Base-by-base conservation (phyloP, 2,329 filamentous ascomycete species). In the Proliferodiscus dingleyae region DNA sequence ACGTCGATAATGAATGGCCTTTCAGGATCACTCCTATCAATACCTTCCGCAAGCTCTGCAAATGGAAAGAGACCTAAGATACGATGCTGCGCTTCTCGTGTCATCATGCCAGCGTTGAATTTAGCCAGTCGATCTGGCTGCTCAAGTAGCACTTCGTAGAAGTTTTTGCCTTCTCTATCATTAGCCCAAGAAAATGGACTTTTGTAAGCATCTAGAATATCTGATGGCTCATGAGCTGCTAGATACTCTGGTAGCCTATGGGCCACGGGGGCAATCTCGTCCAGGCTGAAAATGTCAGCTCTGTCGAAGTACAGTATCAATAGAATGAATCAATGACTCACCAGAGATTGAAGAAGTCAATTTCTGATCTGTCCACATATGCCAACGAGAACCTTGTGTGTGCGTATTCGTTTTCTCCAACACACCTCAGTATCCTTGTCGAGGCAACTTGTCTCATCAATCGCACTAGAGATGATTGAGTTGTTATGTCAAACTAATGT, bases 381-480 rank as follows among this genome's bases (percentile, higher is more conserved):
- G 54, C 61, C 10, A 62, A 45, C 9, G 61, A 63, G 34, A 54
- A 56, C 1, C 45, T 43, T 3, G 58, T 64, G 39, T 65, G 62
- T 4, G 54, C 48, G 42, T 60, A 64, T 22, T 47, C 50, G 38
- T 61, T 52, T n/a, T 57, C 55, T 2, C 49, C 53, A 22, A 55
- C 47, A 43, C 61, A 53, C 8, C 56, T 49, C 29, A 61, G 54
- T 22, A 64, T 61, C 44, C 60, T 55, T 13, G 53, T 60, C 3
- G 56, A 56, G n/a, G 56, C 60, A 24, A 62, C 46, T 29, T 61
- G 52, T 29, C 60, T 49, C 57, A 64, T 61, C 36, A 59, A 50
- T 15, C 58, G 56, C 15, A 47, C 60, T 62, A 21, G 18, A 24
- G n/a, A 42, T 21, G 11, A 41, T 45, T 28, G 34, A 32, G 7